Evolutionary conservation across 805 yeast genomes (phyloP).

Genomic region (Saccharomycopsis capsularis): DNA sequence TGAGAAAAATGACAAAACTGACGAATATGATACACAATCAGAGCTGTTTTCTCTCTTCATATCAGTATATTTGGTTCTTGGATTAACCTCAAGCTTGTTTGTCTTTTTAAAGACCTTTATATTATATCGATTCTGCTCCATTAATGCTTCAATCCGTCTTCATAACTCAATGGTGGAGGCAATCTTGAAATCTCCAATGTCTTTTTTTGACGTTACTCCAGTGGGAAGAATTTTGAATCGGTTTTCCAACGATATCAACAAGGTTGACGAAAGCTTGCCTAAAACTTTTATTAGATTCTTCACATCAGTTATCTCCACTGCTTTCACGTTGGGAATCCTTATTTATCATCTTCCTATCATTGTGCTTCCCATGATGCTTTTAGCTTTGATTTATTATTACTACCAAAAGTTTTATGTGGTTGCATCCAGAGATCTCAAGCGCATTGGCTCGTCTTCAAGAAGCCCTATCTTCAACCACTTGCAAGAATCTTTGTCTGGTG

Average conservation of each 20-base stretch:
- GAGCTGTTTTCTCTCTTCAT: slow-evolving; percentile 36
- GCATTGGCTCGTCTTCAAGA: slow-evolving; percentile 59
- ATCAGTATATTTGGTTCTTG: slow-evolving; percentile 47
- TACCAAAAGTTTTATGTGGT: slow-evolving; percentile 66
- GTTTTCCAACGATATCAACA: slow-evolving; percentile 55
- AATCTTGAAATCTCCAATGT: slow-evolving; percentile 55
- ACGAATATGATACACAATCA: slow-evolving; percentile 17
- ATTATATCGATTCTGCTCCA: slow-evolving; percentile 47
- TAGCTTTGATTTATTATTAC: slow-evolving; percentile 53
- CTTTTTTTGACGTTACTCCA: slow-evolving; percentile 64
- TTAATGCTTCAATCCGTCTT: slow-evolving; percentile 48
- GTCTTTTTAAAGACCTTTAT: slow-evolving; percentile 40
- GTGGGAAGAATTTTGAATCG: slow-evolving; percentile 59
- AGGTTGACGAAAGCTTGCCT: slow-evolving; percentile 53
- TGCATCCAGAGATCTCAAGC: slow-evolving; percentile 69
- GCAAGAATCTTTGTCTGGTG: slow-evolving; percentile 74
- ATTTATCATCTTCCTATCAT: slow-evolving; percentile 49
- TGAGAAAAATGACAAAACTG: slow-evolving; percentile 35
- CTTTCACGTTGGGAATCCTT: slow-evolving; percentile 46
- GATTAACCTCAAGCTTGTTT: slow-evolving; percentile 44
- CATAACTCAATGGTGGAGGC: slow-evolving; percentile 52
- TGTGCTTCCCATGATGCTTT: slow-evolving; percentile 35
- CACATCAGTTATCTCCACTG: slow-evolving; percentile 37
- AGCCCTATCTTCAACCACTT: slow-evolving; percentile 77
- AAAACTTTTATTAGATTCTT: slow-evolving; percentile 45